Base-by-base conservation (phyloP, 257 asterid genomes). In the Eucommia ulmoides region DNA sequence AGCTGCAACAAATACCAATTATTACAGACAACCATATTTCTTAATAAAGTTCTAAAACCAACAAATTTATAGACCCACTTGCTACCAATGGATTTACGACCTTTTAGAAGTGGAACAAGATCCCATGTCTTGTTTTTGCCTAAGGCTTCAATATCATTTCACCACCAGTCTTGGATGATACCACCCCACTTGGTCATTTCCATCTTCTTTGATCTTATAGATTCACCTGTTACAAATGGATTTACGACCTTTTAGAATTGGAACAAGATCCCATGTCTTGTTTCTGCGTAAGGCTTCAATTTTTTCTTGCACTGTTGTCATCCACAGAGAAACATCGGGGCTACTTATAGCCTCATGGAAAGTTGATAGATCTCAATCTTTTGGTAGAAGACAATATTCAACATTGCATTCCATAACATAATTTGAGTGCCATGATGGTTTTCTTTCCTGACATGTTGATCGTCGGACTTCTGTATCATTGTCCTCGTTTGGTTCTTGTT, bases 281-380 rank as follows among this genome's bases (percentile, higher is more conserved):
- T 45, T 61, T n/a, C 45, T 61, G 11, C 46, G 33, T 2, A 53
- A 7, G 19, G 42, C 49, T 52, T 53, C 42, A 8, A 44, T 61
- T 47, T 61, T 33, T 46, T 61, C 60, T 16, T 52, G 50, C 26
- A 60, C 53, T 53, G 54, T 17, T 45, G 41, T 24, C n/a, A 60
- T 52, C 53, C 59, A 60, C 16, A 24, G 24, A 24, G 59, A 24
- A 2, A 23, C 12, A 0, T 60, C 53, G 25, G 23, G 23, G 23
- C 44, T 22, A 3, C 24, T 50, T 17, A 20, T 22, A 20, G 56
- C 56, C 42, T 60, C 53, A 19, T 41, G 35, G 19, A 42, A 51
- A 41, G 53, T 60, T 26, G 49, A 52, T 24, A 53, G 49, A 24
- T 60, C 49, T 45, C 42, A 41, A 48, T 61, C 66, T 35, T 61